phyloP scores from a whole-genome alignment of 2,329 filamentous ascomycete species.

The Aspergillus sergii region DNA sequence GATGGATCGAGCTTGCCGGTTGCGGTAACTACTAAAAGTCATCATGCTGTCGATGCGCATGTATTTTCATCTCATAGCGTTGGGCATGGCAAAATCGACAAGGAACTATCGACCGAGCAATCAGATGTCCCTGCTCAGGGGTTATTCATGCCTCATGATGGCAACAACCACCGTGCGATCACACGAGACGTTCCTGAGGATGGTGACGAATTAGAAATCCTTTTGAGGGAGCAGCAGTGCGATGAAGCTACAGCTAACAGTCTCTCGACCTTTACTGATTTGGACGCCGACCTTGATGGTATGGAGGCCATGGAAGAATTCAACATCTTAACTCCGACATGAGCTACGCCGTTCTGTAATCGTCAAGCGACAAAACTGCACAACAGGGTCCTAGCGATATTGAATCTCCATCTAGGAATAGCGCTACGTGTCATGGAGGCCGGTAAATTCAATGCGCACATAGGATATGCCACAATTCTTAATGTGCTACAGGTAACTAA shows the following conservation, averaged over 20 bases:
- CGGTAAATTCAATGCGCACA: neutral
- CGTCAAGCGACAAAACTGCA: neutral
- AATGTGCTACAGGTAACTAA: neutral
- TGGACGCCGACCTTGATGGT: neutral
- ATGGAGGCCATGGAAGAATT: slow-evolving; percentile 58
- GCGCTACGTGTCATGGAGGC: neutral
- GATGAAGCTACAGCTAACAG: slow-evolving; percentile 46
- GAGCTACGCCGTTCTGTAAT: neutral
- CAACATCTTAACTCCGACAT: slow-evolving; percentile 20
- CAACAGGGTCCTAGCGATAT: neutral
- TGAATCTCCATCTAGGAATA: neutral
- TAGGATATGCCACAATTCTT: neutral
- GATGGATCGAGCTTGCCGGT: neutral
- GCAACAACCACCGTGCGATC: slow-evolving; percentile 13
- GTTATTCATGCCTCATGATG: slow-evolving; percentile 36
- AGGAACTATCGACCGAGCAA: neutral
- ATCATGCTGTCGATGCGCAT: neutral
- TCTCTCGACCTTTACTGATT: slow-evolving; percentile 61
- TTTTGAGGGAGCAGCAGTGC: slow-evolving; percentile 53
- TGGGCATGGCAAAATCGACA: neutral
- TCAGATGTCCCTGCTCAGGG: slow-evolving; percentile 6
- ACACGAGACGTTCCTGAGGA: slow-evolving; percentile 38
- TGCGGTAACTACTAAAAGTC: neutral
- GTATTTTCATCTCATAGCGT: neutral
- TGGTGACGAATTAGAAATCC: slow-evolving; percentile 54